Evolutionary conservation across 257 asterid species (phyloP).

Genomic region (Oldenlandia corymbosa): DNA sequence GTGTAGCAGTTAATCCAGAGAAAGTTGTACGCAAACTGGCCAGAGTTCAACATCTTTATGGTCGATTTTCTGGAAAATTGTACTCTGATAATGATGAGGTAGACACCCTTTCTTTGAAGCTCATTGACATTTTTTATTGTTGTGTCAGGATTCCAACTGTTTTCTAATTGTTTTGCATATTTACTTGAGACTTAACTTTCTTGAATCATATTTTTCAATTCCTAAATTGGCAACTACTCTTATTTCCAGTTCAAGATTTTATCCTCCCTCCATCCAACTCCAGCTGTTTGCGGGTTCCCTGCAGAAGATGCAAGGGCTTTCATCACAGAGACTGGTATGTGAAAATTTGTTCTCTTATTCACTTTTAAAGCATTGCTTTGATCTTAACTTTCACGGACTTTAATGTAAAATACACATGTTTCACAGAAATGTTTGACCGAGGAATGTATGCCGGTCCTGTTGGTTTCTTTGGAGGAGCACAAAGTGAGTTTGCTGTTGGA

Average conservation of each 20-base stretch:
- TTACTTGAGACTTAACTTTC: too few relatives aligned
- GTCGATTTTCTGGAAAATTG: slow-evolving; percentile 63
- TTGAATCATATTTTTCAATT: not conserved
- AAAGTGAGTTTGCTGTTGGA: slow-evolving; percentile 98
- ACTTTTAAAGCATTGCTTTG: not conserved
- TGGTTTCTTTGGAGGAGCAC: slow-evolving; percentile 96
- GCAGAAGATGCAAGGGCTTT: slow-evolving; percentile 73
- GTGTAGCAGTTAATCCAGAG: slow-evolving; percentile 58
- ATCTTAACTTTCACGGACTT: too few relatives aligned
- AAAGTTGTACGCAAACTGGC: slow-evolving; percentile 78
- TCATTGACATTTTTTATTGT: not conserved
- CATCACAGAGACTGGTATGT: slow-evolving; percentile 73
- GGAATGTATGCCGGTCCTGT: slow-evolving; percentile 99
- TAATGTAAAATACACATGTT: slow-evolving; percentile 4
- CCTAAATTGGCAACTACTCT: slow-evolving; percentile 15
- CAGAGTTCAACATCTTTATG: slow-evolving; percentile 92
- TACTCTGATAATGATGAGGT: slow-evolving; percentile 86
- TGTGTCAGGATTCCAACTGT: not conserved
- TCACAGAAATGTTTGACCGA: slow-evolving; percentile 88
- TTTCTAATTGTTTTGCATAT: not conserved
- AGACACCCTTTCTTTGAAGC: slow-evolving; percentile 3
- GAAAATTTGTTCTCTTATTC: slow-evolving; percentile 7
- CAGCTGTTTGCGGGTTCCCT: slow-evolving; percentile 98
- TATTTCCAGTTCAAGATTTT: slow-evolving; percentile 71
- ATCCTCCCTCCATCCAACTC: slow-evolving; percentile 94